phyloP scores from a whole-genome alignment of 305 asterid species.

The Solanum chacoense region DNA sequence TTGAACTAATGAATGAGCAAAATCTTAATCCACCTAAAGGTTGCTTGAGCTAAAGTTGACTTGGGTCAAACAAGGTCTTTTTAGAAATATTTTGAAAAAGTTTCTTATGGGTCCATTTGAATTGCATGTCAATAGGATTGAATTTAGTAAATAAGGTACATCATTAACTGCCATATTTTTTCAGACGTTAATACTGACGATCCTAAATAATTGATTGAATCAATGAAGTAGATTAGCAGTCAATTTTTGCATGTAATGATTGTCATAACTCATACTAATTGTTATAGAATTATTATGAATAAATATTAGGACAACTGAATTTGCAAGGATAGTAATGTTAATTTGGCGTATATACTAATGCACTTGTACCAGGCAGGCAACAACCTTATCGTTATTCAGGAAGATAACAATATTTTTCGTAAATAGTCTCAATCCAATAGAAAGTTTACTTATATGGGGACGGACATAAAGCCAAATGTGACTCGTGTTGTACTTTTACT shows the following conservation, averaged over 20 bases:
- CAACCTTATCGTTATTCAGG: neutral
- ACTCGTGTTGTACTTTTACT: neutral
- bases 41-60: neutral
- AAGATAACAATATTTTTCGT: no score
- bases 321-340: neutral
- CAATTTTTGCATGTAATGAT: neutral
- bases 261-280: neutral
- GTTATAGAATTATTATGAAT: neutral
- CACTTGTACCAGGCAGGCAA: neutral
- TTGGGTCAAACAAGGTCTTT: neutral
- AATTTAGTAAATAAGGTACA: neutral
- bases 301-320: neutral
- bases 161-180: neutral
- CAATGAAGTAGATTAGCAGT: neutral
- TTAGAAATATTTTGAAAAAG: neutral
- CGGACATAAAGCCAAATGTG: neutral
- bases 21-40: neutral
- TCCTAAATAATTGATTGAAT: neutral
- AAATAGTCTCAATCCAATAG: neutral
- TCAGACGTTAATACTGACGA: neutral
- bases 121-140: neutral
- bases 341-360: neutral
- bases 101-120: neutral
- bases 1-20: neutral
- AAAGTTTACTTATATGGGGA: neutral